Percentiles rank a stretch among this genome's conserved stretches.
phyloP scores from a whole-genome alignment of 305 asterid species.

The Ilex paraguariensis region DNA sequence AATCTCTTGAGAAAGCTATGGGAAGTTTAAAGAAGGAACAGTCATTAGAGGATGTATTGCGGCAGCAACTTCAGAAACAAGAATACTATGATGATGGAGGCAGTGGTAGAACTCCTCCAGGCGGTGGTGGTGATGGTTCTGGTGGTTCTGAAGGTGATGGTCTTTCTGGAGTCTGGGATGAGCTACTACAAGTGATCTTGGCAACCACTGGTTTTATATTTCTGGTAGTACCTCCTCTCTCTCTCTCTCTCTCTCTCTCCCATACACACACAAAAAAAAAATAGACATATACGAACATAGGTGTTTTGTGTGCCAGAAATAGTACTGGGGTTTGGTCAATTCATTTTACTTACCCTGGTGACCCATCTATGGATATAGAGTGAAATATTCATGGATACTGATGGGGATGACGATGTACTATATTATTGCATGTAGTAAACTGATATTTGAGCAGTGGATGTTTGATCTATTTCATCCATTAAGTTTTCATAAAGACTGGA shows the following conservation, averaged over 20 bases:
- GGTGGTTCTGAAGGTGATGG: slow-evolving; percentile 50
- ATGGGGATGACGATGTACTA: no score
- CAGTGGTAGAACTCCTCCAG: slow-evolving; percentile 38
- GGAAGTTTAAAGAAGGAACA: slow-evolving; percentile 40
- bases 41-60: slow-evolving; percentile 55
- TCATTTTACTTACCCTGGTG: neutral
- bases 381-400: no score
- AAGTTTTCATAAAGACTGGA: neutral
- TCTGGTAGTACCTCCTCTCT: slow-evolving; percentile 59
- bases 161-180: slow-evolving; percentile 37
- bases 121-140: slow-evolving; percentile 31
- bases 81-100: slow-evolving; percentile 66
- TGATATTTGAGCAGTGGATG: neutral
- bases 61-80: slow-evolving; percentile 69
- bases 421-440: neutral
- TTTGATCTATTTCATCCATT: neutral
- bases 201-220: slow-evolving; percentile 53
- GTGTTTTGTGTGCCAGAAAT: neutral
- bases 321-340: neutral
- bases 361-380: no score
- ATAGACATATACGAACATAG: neutral
- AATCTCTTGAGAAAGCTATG: slow-evolving; percentile 43
- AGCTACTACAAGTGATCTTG: slow-evolving; percentile 43
- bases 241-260: neutral
- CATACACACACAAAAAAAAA: neutral